Conservation (phyloP, 192 early-diverging fungal genomes). For the Rhizoclosmatium sp. region DNA sequence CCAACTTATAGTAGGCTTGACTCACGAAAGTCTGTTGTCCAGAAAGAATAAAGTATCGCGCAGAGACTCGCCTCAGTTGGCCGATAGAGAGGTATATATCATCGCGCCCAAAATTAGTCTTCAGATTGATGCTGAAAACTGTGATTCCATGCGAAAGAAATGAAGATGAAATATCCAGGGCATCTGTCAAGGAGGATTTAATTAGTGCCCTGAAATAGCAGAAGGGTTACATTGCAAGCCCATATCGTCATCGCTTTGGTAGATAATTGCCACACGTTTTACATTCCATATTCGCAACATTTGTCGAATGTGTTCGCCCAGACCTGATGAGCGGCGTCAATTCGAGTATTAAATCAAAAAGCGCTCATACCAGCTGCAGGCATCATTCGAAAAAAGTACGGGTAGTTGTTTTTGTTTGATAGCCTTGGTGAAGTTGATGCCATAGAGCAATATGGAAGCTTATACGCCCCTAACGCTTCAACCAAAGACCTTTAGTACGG, state of each 20-base stretch:
- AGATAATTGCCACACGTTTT: conserved; percentile 3
- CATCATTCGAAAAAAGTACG: conserved; percentile 11
- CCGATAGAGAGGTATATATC: background rate
- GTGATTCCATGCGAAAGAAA: background rate
- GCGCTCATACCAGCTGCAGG: conserved; percentile 2
- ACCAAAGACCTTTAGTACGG: background rate
- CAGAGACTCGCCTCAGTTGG: background rate
- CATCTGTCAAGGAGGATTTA: background rate
- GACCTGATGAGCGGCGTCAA: background rate
- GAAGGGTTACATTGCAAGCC: conserved; percentile 2
- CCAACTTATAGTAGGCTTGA: background rate
- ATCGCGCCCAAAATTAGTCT: background rate
- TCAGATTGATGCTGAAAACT: background rate
- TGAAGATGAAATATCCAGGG: background rate
- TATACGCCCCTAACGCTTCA: background rate
- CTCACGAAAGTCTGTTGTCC: conserved; percentile 20
- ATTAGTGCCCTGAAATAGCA: background rate
- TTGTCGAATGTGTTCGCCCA: conserved; percentile 24
- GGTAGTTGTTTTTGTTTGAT: conserved; percentile 20
- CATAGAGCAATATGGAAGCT: conserved; percentile 12
- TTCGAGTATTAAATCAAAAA: background rate
- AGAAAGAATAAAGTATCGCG: conserved; percentile 17
- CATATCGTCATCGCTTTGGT: conserved; percentile 24
- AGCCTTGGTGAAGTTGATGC: conserved; percentile 19
- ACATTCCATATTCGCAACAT: conserved; percentile 16